Evolutionary conservation across 176 grass and related monocot species (phyloP).

Genomic region (Olyra latifolia): DNA sequence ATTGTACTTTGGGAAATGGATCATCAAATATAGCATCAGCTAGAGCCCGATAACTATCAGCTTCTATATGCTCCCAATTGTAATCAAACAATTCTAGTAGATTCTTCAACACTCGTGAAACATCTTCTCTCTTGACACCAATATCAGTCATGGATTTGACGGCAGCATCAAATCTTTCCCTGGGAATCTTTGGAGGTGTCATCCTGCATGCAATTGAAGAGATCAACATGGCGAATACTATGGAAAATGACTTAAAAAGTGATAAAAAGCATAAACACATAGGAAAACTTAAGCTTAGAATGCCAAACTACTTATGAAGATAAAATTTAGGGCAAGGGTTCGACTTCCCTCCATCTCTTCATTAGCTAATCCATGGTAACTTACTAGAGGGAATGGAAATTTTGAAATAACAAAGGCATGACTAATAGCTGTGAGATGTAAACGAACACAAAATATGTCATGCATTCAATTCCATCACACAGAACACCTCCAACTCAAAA

Average conservation of each 20-base stretch:
- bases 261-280: not conserved
- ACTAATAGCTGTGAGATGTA: not conserved
- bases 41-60: slow-evolving; percentile 58
- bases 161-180: slow-evolving; percentile 31
- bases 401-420: not conserved
- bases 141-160: slow-evolving; percentile 41
- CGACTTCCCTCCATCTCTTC: no score
- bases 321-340: not conserved
- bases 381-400: no score
- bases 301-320: slow-evolving; percentile 4
- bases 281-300: not conserved
- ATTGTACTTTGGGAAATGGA: slow-evolving; percentile 42
- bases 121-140: slow-evolving; percentile 35
- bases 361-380: no score
- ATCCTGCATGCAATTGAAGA: slow-evolving; percentile 36
- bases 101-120: slow-evolving; percentile 40
- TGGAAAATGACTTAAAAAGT: not conserved
- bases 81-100: slow-evolving; percentile 49
- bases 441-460: not conserved
- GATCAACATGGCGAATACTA: slow-evolving; percentile 5
- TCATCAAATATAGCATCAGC: slow-evolving; percentile 52
- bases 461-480: not conserved
- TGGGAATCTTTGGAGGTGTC: not conserved
- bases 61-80: slow-evolving; percentile 88
- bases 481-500: slow-evolving; percentile 11